phyloP scores from a whole-genome alignment of 1,284 basidiomycete genomes.

The Somion occarium region DNA sequence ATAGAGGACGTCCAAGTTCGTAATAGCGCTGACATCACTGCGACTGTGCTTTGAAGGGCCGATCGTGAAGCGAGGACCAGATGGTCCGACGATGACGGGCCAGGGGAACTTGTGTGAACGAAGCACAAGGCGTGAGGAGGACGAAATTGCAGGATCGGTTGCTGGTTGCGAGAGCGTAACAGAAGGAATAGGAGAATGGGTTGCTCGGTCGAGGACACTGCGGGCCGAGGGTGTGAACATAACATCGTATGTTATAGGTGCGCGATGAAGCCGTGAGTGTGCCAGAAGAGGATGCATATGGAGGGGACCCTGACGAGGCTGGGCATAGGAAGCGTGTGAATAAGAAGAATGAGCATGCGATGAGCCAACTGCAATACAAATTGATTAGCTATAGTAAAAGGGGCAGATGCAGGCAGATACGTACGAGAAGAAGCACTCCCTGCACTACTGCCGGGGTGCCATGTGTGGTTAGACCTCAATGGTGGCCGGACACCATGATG shows the following conservation, averaged over 20 bases:
- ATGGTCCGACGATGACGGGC: conserved; percentile 43
- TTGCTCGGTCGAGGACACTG: conserved; percentile 52
- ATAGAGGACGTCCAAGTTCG: conserved; percentile 59
- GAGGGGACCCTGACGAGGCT: conserved; percentile 36
- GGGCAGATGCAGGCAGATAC: conserved; percentile 13
- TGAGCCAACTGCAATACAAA: conserved; percentile 7
- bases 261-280: conserved; percentile 44
- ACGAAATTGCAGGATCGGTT: conserved; percentile 50
- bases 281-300: conserved; percentile 63
- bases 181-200: conserved; percentile 48
- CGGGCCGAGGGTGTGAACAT: conserved; percentile 51
- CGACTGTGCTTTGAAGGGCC: conserved; percentile 28
- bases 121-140: conserved; percentile 47
- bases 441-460: conserved; percentile 36
- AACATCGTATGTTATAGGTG: conserved; percentile 60
- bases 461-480: conserved; percentile 37
- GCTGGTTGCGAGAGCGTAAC: conserved; percentile 58
- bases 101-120: conserved; percentile 58
- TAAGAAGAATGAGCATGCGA: conserved; percentile 13
- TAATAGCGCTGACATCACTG: conserved; percentile 33
- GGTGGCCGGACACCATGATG: conserved; percentile 32
- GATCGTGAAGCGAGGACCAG: conserved; percentile 29
- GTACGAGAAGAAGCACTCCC: conserved; percentile 29
- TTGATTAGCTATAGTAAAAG: conserved; percentile 1
- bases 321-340: conserved; percentile 28